Evolutionary conservation across 352 stramenopile genomes (phyloP), one percentile per base, ranked within the genome.

Genomic region (Globisporangium radiosum): DNA sequence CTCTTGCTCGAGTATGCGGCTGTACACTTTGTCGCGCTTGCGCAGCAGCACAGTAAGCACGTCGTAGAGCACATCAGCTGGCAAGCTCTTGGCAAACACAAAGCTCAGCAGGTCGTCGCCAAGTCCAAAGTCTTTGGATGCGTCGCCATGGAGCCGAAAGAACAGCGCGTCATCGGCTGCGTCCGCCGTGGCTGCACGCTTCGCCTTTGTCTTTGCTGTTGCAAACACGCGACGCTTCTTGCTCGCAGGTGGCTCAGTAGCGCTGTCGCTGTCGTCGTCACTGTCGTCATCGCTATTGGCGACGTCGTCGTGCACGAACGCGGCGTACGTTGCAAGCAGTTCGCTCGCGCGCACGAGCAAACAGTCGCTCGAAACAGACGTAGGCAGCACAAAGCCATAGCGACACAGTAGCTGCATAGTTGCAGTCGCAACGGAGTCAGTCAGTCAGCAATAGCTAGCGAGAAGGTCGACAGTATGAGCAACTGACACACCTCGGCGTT

Each of bases 21-120:
- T 86, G 62, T 87, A 88, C 5, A 57, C 52, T 58, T 87, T 88
- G 72, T 91, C 81, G 51, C 82, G 84, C 15, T 75, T 63, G 56
- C 81, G 78, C 37, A 91, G 59, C 57, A 89, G 52, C 58, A 81
- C 70, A 2, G 71, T 72, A 48, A 91, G 62, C 15, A 72, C 81
- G 45, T 91, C 81, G 59, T 91, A 78, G 52, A 91, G 73, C 40
- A 71, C 63, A 7, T 89, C 81, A n/a, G 70, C 62, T 7, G 81
- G 71, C 36, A 88, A 61, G 25, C 70, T 59, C 14, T 75, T 69
- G 15, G 69, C 72, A 56, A 88, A 72, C 15, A 91, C 75, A 60
- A 85, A 91, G 51, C 64, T 76, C 61, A 88, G 64, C 59, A 91
- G 59, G 42, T 70, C 70, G n/a, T 89, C 78, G 15, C 65, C 66